Conservation (phyloP, 2,329 filamentous ascomycete genomes). For the Parafenestella ontariensis region DNA sequence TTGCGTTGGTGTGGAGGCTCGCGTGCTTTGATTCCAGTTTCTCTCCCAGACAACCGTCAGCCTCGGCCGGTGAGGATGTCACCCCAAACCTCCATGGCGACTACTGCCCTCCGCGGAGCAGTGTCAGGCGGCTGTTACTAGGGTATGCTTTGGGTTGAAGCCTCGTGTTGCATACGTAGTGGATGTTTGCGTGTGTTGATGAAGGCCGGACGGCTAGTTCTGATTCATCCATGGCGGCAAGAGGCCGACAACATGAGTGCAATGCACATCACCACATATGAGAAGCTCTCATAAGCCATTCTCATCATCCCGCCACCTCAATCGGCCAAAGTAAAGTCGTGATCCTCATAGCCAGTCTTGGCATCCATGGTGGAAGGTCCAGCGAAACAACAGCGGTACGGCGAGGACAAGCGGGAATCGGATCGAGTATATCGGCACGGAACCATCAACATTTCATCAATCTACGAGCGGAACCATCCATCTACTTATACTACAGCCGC, state of each 20-base stretch:
- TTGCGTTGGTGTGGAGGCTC: conserved; percentile 24
- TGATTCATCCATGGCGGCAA: conserved; percentile 2
- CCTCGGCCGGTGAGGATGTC: conserved; percentile 15
- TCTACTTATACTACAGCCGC: conserved; percentile 10
- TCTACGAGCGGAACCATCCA: neutral
- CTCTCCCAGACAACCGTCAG: conserved; percentile 12
- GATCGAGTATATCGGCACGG: neutral
- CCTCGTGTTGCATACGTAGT: neutral
- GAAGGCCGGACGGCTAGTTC: conserved; percentile 1
- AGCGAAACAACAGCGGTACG: conserved; percentile 12
- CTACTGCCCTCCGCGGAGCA: neutral
- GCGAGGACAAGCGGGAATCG: neutral
- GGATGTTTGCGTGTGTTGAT: conserved; percentile 4
- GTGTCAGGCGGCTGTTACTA: neutral
- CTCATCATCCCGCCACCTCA: neutral
- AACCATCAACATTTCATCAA: neutral
- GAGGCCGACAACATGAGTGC: neutral
- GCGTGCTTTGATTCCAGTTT: conserved; percentile 17
- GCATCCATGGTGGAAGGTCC: conserved; percentile 8
- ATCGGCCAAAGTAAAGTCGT: conserved; percentile 4
- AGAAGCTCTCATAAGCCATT: neutral
- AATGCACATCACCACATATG: neutral
- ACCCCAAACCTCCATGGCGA: conserved; percentile 2
- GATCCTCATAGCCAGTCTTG: conserved; percentile 10
- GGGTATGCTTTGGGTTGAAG: conserved; percentile 1